Conservation (phyloP, 805 yeast genomes). For the Metschnikowia dekortorum region DNA sequence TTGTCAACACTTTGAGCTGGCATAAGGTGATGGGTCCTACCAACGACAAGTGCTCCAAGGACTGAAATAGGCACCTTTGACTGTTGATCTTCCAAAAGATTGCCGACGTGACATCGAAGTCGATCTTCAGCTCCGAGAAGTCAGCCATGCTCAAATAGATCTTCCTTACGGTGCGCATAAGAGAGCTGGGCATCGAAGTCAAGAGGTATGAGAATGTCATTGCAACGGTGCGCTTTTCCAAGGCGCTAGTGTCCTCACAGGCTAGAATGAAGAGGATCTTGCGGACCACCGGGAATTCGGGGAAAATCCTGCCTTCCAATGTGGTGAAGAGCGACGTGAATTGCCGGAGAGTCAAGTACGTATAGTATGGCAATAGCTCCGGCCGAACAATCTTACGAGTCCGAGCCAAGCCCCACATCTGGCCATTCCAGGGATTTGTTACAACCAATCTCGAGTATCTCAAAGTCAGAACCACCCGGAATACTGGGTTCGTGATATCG, state of each 20-base stretch:
- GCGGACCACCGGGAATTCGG: conserved; percentile 1
- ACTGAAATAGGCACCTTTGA: neutral
- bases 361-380: conserved; percentile 1
- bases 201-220: neutral
- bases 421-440: conserved; percentile 7
- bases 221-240: neutral
- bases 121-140: neutral
- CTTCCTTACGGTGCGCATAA: conserved; percentile 2
- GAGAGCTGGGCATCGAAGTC: neutral
- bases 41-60: conserved; percentile 5
- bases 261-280: conserved; percentile 1
- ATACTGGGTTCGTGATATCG: neutral
- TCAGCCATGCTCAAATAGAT: neutral
- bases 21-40: conserved; percentile 1
- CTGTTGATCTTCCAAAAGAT: neutral
- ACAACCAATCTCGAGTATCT: conserved; percentile 4
- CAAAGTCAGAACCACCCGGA: conserved; percentile 5
- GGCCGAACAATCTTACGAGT: conserved; percentile 2
- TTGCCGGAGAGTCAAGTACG: conserved; percentile 2
- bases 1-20: neutral
- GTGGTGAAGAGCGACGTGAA: neutral
- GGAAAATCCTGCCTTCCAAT: conserved; percentile 1
- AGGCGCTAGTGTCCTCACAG: conserved; percentile 1
- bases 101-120: neutral
- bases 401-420: conserved; percentile 3